Evolutionary conservation across 108 stramenopile genomes (phyloP), one percentile per base, ranked within the genome.

Genomic region (Skeletonema tropicum): DNA sequence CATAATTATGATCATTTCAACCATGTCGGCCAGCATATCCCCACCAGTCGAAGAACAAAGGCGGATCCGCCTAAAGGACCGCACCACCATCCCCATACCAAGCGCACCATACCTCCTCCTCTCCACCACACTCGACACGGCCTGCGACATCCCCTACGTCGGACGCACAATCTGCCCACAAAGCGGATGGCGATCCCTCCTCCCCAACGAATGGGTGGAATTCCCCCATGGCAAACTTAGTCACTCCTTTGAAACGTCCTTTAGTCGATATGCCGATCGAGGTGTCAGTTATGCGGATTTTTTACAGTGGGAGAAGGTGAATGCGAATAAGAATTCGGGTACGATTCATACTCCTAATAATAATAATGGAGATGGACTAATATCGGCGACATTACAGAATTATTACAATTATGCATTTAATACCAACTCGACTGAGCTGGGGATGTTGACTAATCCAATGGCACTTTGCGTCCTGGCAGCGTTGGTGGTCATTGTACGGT

Each of bases 401-500:
- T 66, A 59, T 17, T 83, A 83, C 77, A 69, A 61, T 35, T 83
- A 68, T 62, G 72, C 77, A 33, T 83, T 84, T 49, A 63, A 71
- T 13, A 80, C 83, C 6, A 49, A 71, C 23, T 61, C 67, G 5
- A 84, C 83, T 9, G 60, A 69, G 14, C 64, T 84, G 3, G 77
- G 74, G 30, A 74, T 75, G 25, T 70, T 84, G 21, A 76, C 83
- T 21, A 30, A 71, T 39, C 79, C 79, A 12, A 19, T 52, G 19
- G 63, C 83, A 31, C 57, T 78, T 0, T 19, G 30, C 48, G 75
- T 76, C 1, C 65, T 84, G 13, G 26, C 85, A 10, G 36, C 79
- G 9, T 66, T 92, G 45, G 82, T 95, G 0, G 33, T 89, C 17
- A 55, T 86, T 5, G 17, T 93, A 7, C 73, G 92, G 60, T 41